Conservation (phyloP, 352 stramenopile genomes). For the Halophytophthora batemanensis region DNA sequence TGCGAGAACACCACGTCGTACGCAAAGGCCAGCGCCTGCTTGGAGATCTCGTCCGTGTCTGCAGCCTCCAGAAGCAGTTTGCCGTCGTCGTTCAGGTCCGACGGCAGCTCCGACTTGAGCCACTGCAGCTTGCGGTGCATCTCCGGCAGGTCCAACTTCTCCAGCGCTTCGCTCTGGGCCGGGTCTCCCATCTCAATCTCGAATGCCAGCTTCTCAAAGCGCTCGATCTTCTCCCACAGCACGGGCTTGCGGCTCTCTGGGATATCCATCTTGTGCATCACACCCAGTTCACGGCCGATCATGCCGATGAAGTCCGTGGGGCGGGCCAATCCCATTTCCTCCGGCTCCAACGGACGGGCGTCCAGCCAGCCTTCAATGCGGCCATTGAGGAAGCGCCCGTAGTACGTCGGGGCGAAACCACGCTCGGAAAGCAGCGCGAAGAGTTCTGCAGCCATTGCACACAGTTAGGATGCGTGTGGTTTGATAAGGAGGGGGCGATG, state of each 20-base stretch:
- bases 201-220: constrained; percentile 73
- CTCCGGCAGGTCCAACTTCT: constrained; percentile 56
- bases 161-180: constrained; percentile 51
- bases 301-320: constrained; percentile 81
- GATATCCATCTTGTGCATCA: constrained; percentile 89
- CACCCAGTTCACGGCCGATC: constrained; percentile 84
- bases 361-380: constrained; percentile 91
- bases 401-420: constrained; percentile 87
- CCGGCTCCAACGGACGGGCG: constrained; percentile 73
- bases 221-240: constrained; percentile 80
- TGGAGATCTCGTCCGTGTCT: constrained; percentile 68
- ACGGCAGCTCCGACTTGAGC: constrained; percentile 84
- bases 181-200: constrained; percentile 59
- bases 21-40: constrained; percentile 72
- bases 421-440: constrained; percentile 83
- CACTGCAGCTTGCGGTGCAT: constrained; percentile 68
- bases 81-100: constrained; percentile 63
- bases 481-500: neutral
- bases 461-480: neutral
- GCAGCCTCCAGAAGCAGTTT: constrained; percentile 44
- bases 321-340: constrained; percentile 80
- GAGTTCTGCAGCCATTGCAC: constrained; percentile 42
- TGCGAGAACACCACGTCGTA: constrained; percentile 90
- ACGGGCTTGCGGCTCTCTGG: constrained; percentile 50
- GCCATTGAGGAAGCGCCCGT: constrained; percentile 90